Evolutionary conservation across 129 eudicot species (phyloP), one percentile per base, ranked within the genome.

Genomic region (Lactuca sativa): DNA sequence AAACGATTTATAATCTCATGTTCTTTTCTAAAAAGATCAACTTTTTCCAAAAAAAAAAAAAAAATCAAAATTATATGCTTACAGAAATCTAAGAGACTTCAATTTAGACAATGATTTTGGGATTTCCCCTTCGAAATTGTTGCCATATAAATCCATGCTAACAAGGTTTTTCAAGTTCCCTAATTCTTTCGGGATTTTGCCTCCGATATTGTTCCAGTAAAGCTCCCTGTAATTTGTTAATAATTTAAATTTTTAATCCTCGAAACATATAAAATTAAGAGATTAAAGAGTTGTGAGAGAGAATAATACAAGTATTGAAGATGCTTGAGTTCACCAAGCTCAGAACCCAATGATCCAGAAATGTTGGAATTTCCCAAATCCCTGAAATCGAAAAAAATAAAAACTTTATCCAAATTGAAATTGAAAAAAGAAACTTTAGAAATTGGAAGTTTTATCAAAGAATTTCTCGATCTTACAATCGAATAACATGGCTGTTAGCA

Each of bases 311-410:
- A 55, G 78, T 86, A 88, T 72, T 86, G 86, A 55, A 92, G 93
- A 76, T 86, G 88, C 80, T 86, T 76, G 43, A 91, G 90, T 51
- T 91, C 85, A 67, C 97, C 96, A 49, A 91, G 88, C 80, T 91
- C 96, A 6, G 96, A 59, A 60, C 89, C 93, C 64, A 91, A 80
- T 14, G 81, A 71, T 32, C 97, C 96, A 49, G 97, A 86, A 73
- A 92, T 80, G 59, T 88, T 92, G 43, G 96, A 80, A 81, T 84
- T 88, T 10, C 97, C 97, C 88, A 91, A 88, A 75, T 88, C 96
- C 95, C 97, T 91, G 85, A 54, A 85, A 67, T 53, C n/a, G 61
- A 82, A 38, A 0, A 37, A 16, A 2, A 59, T 8, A n/a, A 15
- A 2, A 14, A 9, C 9, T 4, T 57, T 6, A 72, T 33, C 48